phyloP scores from a whole-genome alignment of 1,284 basidiomycete species.

The Ceratorhiza oryzae-sativae region DNA sequence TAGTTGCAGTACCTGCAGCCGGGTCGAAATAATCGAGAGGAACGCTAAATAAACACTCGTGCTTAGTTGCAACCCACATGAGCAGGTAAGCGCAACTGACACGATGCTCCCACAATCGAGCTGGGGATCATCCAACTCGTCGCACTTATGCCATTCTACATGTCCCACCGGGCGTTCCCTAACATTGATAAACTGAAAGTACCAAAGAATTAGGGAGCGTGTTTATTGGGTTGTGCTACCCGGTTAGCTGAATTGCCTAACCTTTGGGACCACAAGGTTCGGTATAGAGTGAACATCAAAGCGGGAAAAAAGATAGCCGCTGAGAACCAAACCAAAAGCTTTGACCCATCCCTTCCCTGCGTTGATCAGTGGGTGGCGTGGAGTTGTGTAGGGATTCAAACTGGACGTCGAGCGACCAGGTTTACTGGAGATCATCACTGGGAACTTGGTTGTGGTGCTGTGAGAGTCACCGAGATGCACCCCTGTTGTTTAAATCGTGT shows the following conservation, averaged over 20 bases:
- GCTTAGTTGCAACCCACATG: background rate
- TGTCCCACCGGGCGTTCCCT: constrained; percentile 7
- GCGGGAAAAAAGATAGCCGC: constrained; percentile 21
- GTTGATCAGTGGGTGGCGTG: too few species aligned
- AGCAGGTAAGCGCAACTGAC: background rate
- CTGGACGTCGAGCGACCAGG: background rate
- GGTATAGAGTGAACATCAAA: background rate
- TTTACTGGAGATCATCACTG: too few species aligned
- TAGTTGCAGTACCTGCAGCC: constrained; percentile 17
- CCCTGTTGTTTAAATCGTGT: too few species aligned
- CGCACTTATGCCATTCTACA: constrained; percentile 28
- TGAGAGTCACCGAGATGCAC: too few species aligned
- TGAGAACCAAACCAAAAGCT: constrained; percentile 14
- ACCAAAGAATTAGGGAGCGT: background rate
- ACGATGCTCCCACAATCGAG: constrained; percentile 32
- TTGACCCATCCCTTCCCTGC: background rate
- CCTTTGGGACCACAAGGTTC: background rate
- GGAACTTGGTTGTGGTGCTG: too few species aligned
- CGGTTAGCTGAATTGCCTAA: background rate
- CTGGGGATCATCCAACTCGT: background rate
- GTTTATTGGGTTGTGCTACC: background rate
- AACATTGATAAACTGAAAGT: too few species aligned
- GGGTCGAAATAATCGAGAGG: constrained; percentile 31
- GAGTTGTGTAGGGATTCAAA: background rate
- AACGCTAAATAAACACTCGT: background rate